Percentiles rank a stretch among this genome's conserved stretches.
phyloP scores from a whole-genome alignment of 108 stramenopile species.

The Skeletonema menzelii region DNA sequence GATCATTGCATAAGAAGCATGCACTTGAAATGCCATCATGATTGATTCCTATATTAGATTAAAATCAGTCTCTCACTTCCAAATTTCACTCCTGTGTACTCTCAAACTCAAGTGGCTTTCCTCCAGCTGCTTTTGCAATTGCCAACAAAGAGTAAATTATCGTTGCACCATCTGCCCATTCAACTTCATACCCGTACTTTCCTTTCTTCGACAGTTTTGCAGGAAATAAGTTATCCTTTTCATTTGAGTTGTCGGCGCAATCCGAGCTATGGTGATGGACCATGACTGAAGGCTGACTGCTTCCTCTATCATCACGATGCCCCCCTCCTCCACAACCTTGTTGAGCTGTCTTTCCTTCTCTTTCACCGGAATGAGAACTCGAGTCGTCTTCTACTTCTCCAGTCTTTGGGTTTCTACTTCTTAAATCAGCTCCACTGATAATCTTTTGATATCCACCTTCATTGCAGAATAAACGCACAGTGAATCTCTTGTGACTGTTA shows the following conservation, averaged over 20 bases:
- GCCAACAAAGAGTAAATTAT: slow-evolving; percentile 78
- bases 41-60: background rate
- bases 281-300: slow-evolving; percentile 21
- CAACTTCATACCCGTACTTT: slow-evolving; percentile 80
- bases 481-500: slow-evolving; percentile 34
- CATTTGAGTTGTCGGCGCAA: slow-evolving; percentile 10
- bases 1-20: background rate
- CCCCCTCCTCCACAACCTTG: slow-evolving; percentile 14
- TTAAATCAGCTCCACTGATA: slow-evolving; percentile 53
- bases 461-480: slow-evolving; percentile 73
- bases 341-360: background rate
- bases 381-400: slow-evolving; percentile 45
- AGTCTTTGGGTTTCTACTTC: slow-evolving; percentile 73
- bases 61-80: too few species aligned
- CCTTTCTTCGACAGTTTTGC: slow-evolving; percentile 72
- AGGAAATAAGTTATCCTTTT: slow-evolving; percentile 45
- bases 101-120: slow-evolving; percentile 14
- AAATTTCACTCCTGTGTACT: background rate
- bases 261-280: slow-evolving; percentile 32
- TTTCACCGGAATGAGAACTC: slow-evolving; percentile 1
- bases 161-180: slow-evolving; percentile 83
- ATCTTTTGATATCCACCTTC: slow-evolving; percentile 68
- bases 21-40: background rate
- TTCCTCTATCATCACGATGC: background rate
- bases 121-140: slow-evolving; percentile 77